These are phyloP conservation scores for Rhizopogon vinicolor DNA, from an alignment of 768 basidiomycete genomes.

Conservation along the genomic window DNA sequence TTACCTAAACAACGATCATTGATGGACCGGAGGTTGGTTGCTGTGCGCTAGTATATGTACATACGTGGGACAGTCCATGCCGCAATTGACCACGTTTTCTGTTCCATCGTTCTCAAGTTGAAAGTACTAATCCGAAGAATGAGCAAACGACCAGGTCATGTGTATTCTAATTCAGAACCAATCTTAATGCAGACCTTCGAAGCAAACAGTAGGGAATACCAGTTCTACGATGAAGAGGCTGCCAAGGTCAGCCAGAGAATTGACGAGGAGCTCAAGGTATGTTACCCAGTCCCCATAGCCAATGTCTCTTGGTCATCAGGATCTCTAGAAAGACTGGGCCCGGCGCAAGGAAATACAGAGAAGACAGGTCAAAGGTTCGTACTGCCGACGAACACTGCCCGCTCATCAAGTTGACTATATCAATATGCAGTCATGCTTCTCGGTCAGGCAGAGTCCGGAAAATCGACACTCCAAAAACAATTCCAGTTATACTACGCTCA, in stretches of 20 bases:
- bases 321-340: constrained; percentile 42
- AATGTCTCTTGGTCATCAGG: not conserved
- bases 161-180: constrained; percentile 26
- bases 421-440: constrained; percentile 56
- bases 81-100: constrained; percentile 21
- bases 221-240: constrained; percentile 39
- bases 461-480: constrained; percentile 82
- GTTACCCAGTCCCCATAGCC: constrained; percentile 7
- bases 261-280: constrained; percentile 53
- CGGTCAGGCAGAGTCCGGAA: constrained; percentile 78
- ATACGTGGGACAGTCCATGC: constrained; percentile 29
- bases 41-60: constrained; percentile 19
- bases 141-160: constrained; percentile 24
- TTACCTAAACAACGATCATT: constrained; percentile 12
- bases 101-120: constrained; percentile 9
- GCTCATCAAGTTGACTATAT: not conserved
- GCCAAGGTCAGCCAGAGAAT: constrained; percentile 44
- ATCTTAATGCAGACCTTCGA: constrained; percentile 27
- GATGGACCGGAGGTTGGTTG: constrained; percentile 25
- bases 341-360: constrained; percentile 41
- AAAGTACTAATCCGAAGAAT: constrained; percentile 11
- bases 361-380: constrained; percentile 51
- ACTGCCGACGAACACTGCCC: not conserved
- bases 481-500: constrained; percentile 80
- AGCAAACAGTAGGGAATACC: constrained; percentile 25